Base-by-base conservation (phyloP, 2,329 filamentous ascomycete species). In the Monilinia aucupariae region DNA sequence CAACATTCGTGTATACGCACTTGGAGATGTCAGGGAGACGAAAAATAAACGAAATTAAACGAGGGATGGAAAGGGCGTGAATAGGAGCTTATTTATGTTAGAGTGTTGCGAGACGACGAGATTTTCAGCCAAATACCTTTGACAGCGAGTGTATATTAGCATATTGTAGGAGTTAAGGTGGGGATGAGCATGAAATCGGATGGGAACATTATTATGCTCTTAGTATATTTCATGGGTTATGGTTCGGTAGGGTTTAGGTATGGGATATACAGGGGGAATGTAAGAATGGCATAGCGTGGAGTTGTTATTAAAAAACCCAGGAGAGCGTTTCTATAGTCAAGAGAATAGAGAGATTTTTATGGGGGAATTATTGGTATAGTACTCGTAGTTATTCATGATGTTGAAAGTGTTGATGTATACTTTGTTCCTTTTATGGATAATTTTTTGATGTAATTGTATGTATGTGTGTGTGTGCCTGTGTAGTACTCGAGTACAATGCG, bases 111-210 rank as follows among this genome's bases (percentile, higher is more conserved):
- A 32, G 22, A 27, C 41, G 54, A 34, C 13, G 41, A 56, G 41
- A 47, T 13, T 56, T 56, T 32, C 17, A 15, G 27, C 20, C 7
- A 56, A 56, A 56, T 56, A 56, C 39, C 27, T 45, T 45, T 56
- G 20, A 22, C 3, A 9, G 53, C 39, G 39, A 56, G 39, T 56
- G 41, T 56, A 56, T 22, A 56, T 56, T 56, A 56, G 54, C 54
- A 56, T 56, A 25, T 56, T 52, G 47, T 58, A 43, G 64, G 61
- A 63, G 63, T 66, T 62, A 55, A 47, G 60, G 53, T 61, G 47
- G 47, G 47, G 47, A 51, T 55, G 32, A 37, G 59, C 27, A 59
- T 49, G 41, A 39, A 39, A 25, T 22, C 20, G 51, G 51, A 15
- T 13, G 27, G 51, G 51, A 25, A 54, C 8, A 47, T 43, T 47